A percentile compares a stretch with the other conserved stretches of the same genome.
Evolutionary conservation across 2,329 filamentous ascomycete genomes (phyloP).

Genomic region (Microcera coccophila): DNA sequence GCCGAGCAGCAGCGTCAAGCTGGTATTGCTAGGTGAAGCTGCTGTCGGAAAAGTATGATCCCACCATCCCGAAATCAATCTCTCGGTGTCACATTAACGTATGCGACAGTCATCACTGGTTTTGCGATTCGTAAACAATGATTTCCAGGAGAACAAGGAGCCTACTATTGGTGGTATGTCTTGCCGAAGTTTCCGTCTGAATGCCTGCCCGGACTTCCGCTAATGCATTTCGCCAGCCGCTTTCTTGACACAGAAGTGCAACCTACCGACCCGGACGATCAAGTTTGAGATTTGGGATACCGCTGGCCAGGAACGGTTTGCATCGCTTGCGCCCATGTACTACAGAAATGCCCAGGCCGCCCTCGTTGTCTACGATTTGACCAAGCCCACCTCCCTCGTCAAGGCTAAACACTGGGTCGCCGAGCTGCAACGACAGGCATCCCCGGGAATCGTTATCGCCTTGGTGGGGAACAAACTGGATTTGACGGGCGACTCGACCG

Average conservation of each 20-base stretch:
- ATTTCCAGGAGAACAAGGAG: constrained; percentile 99
- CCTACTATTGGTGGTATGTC: constrained; percentile 91
- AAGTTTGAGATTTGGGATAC: constrained; percentile 98
- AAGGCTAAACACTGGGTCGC: constrained; percentile 99
- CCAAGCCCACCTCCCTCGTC: constrained; percentile 88
- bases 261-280: constrained; percentile 86
- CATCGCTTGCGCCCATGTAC: constrained; percentile 96
- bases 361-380: constrained; percentile 97
- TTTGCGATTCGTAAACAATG: constrained; percentile 97
- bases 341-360: constrained; percentile 98
- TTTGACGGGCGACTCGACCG: constrained; percentile 61
- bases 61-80: not conserved
- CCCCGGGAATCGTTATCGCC: constrained; percentile 93
- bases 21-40: constrained; percentile 94
- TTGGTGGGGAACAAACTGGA: constrained; percentile 97
- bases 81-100: constrained; percentile 22
- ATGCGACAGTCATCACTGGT: constrained; percentile 80
- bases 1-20: constrained; percentile 99
- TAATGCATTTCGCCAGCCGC: constrained; percentile 58
- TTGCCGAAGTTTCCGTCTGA: constrained; percentile 11
- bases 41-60: constrained; percentile 88
- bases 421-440: constrained; percentile 92
- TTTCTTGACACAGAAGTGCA: constrained; percentile 98
- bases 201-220: not conserved
- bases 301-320: constrained; percentile 94